A percentile compares a stretch with the other conserved stretches of the same genome.
These are phyloP conservation scores for Fusarium sp. DNA, from an alignment of 2,329 filamentous ascomycete genomes.

Conservation along the genomic window DNA sequence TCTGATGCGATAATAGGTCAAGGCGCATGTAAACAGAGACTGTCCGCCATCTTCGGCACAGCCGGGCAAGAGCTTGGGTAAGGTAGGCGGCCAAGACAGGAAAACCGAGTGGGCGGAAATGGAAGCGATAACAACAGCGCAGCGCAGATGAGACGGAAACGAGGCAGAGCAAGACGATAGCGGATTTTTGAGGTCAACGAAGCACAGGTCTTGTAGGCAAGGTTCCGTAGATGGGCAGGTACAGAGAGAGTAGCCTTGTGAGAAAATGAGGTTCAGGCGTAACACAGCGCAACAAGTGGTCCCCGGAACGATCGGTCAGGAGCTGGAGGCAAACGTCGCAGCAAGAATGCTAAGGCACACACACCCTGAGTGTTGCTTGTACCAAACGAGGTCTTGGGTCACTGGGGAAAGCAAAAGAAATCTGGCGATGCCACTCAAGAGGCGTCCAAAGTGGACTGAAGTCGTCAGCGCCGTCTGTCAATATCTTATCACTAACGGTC, in stretches of 20 bases:
- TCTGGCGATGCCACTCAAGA: slow-evolving; percentile 30
- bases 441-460: slow-evolving; percentile 34
- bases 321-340: slow-evolving; percentile 8
- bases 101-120: slow-evolving; percentile 15
- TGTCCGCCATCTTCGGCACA: slow-evolving; percentile 44
- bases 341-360: background rate
- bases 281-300: slow-evolving; percentile 13
- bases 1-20: slow-evolving; percentile 36
- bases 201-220: slow-evolving; percentile 8
- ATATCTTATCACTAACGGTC: slow-evolving; percentile 28
- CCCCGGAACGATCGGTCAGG: slow-evolving; percentile 43
- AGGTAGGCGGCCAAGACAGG: slow-evolving; percentile 14
- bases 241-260: slow-evolving; percentile 7
- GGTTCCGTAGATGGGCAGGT: background rate
- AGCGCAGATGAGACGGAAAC: slow-evolving; percentile 6
- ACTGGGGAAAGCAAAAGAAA: slow-evolving; percentile 15
- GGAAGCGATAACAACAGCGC: slow-evolving; percentile 19
- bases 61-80: slow-evolving; percentile 34
- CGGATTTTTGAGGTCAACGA: slow-evolving; percentile 12
- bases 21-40: slow-evolving; percentile 39
- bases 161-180: background rate
- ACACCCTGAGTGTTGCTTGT: slow-evolving; percentile 1
- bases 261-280: slow-evolving; percentile 5
- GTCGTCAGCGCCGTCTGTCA: slow-evolving; percentile 28
- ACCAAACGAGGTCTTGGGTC: slow-evolving; percentile 3